phyloP scores from a whole-genome alignment of 2,329 filamentous ascomycete species.

The Neospermospora avenae region DNA sequence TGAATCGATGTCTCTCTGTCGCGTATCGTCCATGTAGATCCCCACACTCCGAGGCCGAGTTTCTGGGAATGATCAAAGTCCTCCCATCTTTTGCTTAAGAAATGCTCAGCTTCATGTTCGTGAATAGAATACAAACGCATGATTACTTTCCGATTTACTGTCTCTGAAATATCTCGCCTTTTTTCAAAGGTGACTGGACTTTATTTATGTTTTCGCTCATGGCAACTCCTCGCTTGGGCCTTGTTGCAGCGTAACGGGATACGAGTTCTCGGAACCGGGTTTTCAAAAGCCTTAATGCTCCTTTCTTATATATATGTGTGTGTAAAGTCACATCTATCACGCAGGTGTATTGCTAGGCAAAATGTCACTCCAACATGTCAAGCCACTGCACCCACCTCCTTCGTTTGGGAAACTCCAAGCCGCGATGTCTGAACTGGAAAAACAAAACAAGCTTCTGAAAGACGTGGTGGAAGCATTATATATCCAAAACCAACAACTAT shows the following conservation, averaged over 20 bases:
- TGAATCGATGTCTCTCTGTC: background rate
- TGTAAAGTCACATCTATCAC: background rate
- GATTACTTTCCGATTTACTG: background rate
- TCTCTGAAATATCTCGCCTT: background rate
- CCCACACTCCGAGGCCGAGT: background rate
- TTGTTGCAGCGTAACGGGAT: background rate
- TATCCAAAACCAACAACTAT: background rate
- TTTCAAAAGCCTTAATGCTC: background rate
- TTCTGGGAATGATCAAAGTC: background rate
- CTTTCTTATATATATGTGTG: background rate
- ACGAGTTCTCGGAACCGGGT: background rate
- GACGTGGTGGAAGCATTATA: background rate
- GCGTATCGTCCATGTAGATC: background rate
- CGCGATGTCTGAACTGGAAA: background rate
- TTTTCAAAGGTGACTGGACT: background rate
- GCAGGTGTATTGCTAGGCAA: background rate
- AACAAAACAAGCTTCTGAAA: background rate
- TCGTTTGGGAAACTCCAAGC: background rate
- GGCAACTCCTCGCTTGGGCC: background rate
- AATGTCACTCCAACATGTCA: background rate
- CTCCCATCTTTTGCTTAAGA: background rate
- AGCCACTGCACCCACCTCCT: background rate
- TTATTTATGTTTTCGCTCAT: background rate
- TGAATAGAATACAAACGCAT: background rate
- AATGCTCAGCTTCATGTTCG: background rate